Percentiles rank a stretch among this genome's conserved stretches.
These are phyloP conservation scores for Ustilago bromivora DNA, from an alignment of 1,284 basidiomycete species.

Conservation along the genomic window DNA sequence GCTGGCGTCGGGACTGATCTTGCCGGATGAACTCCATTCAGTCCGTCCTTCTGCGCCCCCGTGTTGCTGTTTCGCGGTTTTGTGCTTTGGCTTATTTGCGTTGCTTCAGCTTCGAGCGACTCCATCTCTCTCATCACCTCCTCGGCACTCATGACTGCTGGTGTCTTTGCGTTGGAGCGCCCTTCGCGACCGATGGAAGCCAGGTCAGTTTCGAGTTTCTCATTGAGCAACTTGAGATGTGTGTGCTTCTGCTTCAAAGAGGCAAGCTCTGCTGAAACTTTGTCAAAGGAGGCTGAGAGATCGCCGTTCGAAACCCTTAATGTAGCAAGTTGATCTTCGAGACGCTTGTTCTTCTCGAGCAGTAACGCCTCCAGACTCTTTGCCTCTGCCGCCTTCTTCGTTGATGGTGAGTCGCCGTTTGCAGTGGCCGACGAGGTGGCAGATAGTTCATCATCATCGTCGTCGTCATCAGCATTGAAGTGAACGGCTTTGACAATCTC, in stretches of 20 bases:
- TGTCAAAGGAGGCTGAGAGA: slow-evolving; percentile 21
- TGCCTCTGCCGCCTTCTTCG: slow-evolving; percentile 68
- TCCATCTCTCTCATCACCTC: slow-evolving; percentile 45
- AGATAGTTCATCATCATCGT: slow-evolving; percentile 70
- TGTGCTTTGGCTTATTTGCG: slow-evolving; percentile 2
- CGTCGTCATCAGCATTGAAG: slow-evolving; percentile 71
- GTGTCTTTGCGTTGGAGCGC: slow-evolving; percentile 8
- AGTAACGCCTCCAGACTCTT: slow-evolving; percentile 90
- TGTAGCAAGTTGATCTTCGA: slow-evolving; percentile 93
- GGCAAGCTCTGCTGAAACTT: slow-evolving; percentile 75
- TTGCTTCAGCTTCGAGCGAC: slow-evolving; percentile 36
- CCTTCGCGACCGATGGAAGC: slow-evolving; percentile 69
- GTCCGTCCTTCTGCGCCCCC: slow-evolving; percentile 2
- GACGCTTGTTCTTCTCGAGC: slow-evolving; percentile 90
- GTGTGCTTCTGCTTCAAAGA: slow-evolving; percentile 78
- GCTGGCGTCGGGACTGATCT: slow-evolving; percentile 11
- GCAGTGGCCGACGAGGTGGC: neutral
- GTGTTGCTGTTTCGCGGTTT: neutral
- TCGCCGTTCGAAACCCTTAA: slow-evolving; percentile 78
- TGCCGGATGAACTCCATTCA: slow-evolving; percentile 8
- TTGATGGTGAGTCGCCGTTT: slow-evolving; percentile 6
- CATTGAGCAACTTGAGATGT: slow-evolving; percentile 83
- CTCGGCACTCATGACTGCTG: slow-evolving; percentile 33
- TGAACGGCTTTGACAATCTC: slow-evolving; percentile 61
- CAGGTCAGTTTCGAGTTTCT: slow-evolving; percentile 89